Base-by-base conservation (phyloP, 352 stramenopile genomes). In the Phytophthora parvispora region DNA sequence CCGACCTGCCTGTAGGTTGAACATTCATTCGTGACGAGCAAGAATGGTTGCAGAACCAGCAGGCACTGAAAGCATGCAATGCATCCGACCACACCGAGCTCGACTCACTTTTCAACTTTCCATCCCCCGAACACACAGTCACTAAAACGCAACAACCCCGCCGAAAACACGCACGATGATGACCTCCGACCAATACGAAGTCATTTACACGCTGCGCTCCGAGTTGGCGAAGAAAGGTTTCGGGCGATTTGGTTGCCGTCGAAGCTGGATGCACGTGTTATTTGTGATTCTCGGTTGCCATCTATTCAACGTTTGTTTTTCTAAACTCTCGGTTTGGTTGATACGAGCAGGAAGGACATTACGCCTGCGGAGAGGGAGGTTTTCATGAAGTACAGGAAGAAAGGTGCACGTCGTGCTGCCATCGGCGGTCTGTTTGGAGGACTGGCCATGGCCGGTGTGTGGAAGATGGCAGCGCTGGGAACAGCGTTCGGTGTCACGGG, bases 101-200 rank as follows among this genome's bases (percentile, higher is more conserved):
- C 32, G 4, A 22, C 36, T 54, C 57, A 64, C n/a, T 47, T 20
- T 48, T 64, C 22, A 45, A 64, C 40, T 38, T 40, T 29, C 27
- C n/a, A 12, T n/a, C 36, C 4, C 16, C 8, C 15, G 36, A 32
- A 24, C 47, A 24, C 47, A 34, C 22, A 48, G 18, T 16, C 40
- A 25, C 40, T n/a, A 24, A 48, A 8, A 1, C 5, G 18, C 6
- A 15, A 48, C 36, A 38, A 55, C 13, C n/a, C n/a, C 25, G 4
- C 8, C 25, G 3, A 40, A 18, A 12, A 13, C 45, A n/a, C 48
- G 18, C 24, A 59, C 29, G 3, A 64, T 59, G 53, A 34, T 53
- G 53, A 58, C 40, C 16, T 36, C 52, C 15, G 62, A 64, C n/a
- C 63, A 70, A 32, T 65, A 65, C 55, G 54, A 65, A 60, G 63